phyloP scores from a whole-genome alignment of 164 flowering plant species.

The Warburgia ugandensis region DNA sequence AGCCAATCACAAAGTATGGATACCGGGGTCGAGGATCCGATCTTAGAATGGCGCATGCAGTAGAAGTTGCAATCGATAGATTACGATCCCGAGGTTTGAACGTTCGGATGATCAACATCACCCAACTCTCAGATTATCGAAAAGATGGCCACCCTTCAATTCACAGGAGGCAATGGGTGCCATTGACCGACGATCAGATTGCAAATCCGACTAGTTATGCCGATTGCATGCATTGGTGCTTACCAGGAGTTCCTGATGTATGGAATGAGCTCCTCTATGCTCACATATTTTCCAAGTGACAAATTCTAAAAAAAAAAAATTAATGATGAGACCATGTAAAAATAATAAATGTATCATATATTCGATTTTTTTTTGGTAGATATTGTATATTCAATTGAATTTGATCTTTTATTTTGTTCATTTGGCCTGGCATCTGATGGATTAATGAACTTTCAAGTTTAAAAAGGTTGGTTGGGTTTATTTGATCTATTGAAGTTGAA shows the following conservation, averaged over 20 bases:
- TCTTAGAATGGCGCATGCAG: conserved; percentile 36
- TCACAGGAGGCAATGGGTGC: conserved; percentile 52
- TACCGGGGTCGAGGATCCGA: conserved; percentile 40
- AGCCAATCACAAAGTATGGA: conserved; percentile 31
- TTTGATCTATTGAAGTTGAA: too few relatives aligned
- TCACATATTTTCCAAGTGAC: conserved; percentile 16
- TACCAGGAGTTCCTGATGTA: conserved; percentile 81
- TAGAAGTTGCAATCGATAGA: conserved; percentile 23
- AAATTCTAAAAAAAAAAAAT: too few relatives aligned
- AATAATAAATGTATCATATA: too few relatives aligned
- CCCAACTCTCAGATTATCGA: conserved; percentile 69
- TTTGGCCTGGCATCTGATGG: too few relatives aligned
- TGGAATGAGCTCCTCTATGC: conserved; percentile 78
- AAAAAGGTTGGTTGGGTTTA: too few relatives aligned
- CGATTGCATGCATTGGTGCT: conserved; percentile 87
- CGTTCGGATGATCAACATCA: conserved; percentile 53
- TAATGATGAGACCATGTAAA: too few relatives aligned
- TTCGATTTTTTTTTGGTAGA: too few relatives aligned
- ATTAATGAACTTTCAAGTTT: too few relatives aligned
- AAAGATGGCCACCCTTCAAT: conserved; percentile 78
- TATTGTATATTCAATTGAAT: too few relatives aligned
- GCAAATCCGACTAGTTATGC: conserved; percentile 44
- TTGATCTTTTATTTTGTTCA: too few relatives aligned
- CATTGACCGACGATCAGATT: conserved; percentile 36
- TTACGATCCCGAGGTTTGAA: conserved; percentile 39